Evolutionary conservation across 345 rosid genomes (phyloP), one percentile per base, ranked within the genome.

Genomic region (Balakata baccata): DNA sequence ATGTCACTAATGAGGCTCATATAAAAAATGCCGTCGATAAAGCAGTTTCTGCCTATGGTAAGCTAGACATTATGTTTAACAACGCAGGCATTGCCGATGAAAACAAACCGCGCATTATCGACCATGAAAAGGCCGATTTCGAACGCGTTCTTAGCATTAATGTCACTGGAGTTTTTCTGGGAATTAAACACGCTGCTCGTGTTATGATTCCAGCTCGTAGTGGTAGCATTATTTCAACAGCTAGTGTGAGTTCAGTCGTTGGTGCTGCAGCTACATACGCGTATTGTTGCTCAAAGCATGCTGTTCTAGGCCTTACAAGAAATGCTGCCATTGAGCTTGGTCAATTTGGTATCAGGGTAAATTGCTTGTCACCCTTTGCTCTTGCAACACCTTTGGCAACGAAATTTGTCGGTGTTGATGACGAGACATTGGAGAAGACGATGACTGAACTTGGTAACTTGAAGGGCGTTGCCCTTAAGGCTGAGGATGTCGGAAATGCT

Each of bases 241-340:
- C 84, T 20, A 81, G 84, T 41, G 13, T 70, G 0, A 22, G 68
- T 23, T 81, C 78, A 4, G 16, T 3, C 1, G 18, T 79, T 0
- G 73, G 77, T 20, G 74, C 46, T 5, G 78, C 74, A 11, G 71
- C 60, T 12, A 58, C 89, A 0, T 85, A 88, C 16, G 86, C 88
- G 0, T 88, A 88, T 59, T 58, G 77, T 34, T 78, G 82, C 76
- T 74, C 88, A 1, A 86, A 86, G 74, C 88, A 84, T 76, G 92
- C 83, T 0, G 81, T 86, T 66, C 16, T 83, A 9, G 89, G 89
- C 23, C 82, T 88, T 16, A 84, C 89, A 14, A 80, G 50, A 67
- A 88, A 86, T 49, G 84, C 84, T 0, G 84, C 88, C 0, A 82
- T 69, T 18, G 87, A 86, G 80, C 82, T 88, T 0, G 89, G 89